phyloP scores from a whole-genome alignment of 768 basidiomycete genomes.

The Lactarius indigo region DNA sequence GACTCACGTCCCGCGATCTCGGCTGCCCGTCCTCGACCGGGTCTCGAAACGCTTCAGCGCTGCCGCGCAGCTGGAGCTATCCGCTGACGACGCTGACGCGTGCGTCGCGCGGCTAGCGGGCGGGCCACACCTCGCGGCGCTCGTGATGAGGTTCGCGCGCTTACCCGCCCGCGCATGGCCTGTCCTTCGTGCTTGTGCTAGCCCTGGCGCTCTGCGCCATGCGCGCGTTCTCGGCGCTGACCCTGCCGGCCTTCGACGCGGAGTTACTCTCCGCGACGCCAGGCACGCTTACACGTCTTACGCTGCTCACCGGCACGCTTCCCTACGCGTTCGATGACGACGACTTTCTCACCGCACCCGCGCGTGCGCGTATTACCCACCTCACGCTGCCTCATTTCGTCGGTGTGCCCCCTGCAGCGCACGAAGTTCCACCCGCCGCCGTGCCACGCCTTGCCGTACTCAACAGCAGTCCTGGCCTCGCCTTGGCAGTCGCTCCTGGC shows the following conservation, averaged over 20 bases:
- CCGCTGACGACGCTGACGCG: constrained; percentile 12
- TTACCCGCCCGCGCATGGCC: constrained; percentile 15
- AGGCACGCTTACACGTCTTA: constrained; percentile 27
- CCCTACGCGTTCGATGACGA: constrained; percentile 28
- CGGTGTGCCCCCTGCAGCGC: constrained; percentile 1
- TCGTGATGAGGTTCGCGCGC: constrained; percentile 30
- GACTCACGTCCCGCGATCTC: constrained; percentile 21
- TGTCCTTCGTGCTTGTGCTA: constrained; percentile 25
- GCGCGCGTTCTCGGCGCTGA: constrained; percentile 30
- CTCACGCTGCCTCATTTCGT: constrained; percentile 15
- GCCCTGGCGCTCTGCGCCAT: constrained; percentile 34
- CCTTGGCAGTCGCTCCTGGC: constrained; percentile 28
- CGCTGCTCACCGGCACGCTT: constrained; percentile 27
- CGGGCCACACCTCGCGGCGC: constrained; percentile 27
- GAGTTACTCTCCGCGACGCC: constrained; percentile 28
- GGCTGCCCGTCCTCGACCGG: constrained; percentile 27
- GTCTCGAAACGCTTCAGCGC: constrained; percentile 29
- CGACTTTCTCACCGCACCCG: constrained; percentile 28
- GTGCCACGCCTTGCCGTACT: constrained; percentile 27
- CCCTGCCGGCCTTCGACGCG: constrained; percentile 29
- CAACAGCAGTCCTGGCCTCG: constrained; percentile 29
- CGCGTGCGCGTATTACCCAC: constrained; percentile 24
- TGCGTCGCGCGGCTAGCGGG: constrained; percentile 31
- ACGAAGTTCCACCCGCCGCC: constrained; percentile 16
- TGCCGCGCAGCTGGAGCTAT: constrained; percentile 27